Evolutionary conservation across 345 rosid species (phyloP), one percentile per base, ranked within the genome.

Genomic region (Zanthoxylum bungeanum): DNA sequence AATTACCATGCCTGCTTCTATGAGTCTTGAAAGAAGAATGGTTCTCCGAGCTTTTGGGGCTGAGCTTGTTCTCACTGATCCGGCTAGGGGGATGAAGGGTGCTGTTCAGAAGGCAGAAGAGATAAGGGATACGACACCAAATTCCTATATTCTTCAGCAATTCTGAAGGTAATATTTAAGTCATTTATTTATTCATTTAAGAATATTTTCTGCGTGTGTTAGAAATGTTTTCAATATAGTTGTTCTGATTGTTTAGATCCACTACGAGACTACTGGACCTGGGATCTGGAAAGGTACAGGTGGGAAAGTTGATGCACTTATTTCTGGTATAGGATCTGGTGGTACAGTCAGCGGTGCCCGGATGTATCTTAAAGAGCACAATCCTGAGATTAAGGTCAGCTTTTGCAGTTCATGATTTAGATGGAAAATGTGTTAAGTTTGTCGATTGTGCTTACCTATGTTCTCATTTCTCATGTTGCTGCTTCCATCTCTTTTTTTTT

Each of bases 1-100:
- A 52, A 82, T 90, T 55, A 85, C 89, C 27, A 90, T 90, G 96
- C 96, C 96, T 63, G 81, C 96, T 71, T 82, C 92, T 21, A 86
- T 90, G 96, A 90, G 96, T 75, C 78, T 88, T n/a, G 96, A 90
- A 73, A 88, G 96, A 85, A 86, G 92, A 82, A 90, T 86, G 77
- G 83, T 90, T 68, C 96, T 90, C 64, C 86, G 83, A 58, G 96
- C 86, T 66, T 88, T 90, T 70, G 93, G 96, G 68, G 91, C 93
- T 66, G 91, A 90, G 85, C 77, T 90, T 68, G 84, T 90, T 67
- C 89, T 90, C 46, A 88, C 92, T 14, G 88, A 85, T 78, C 88
- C 89, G 14, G 89, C 91, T 64, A 78, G 76, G 68, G 91, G 87
- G 72, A 79, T 88, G 88, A 90, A 82, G 75, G 92, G 92, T 9